A percentile compares a stretch with the other conserved stretches of the same genome.
Evolutionary conservation across 1,139 yeast genomes (phyloP).

Genomic region (Zygoascus sp.): DNA sequence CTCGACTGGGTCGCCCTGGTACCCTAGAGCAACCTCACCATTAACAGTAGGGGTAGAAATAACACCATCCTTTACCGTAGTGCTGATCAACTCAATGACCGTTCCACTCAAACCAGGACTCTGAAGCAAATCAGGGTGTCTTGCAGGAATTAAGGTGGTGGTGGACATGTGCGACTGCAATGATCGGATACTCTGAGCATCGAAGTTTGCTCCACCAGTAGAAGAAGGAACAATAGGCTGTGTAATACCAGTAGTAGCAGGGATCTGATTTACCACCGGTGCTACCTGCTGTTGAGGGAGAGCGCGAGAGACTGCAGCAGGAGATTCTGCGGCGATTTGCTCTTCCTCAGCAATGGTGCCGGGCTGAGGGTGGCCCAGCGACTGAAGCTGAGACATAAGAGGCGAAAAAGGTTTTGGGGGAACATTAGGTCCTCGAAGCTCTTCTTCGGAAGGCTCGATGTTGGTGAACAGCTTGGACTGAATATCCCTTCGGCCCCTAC

Average conservation of each 20-base stretch:
- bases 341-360: background rate
- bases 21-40: conserved; percentile 79
- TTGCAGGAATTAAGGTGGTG: conserved; percentile 29
- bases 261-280: too few relatives aligned
- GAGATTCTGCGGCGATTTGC: conserved; percentile 13
- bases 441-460: conserved; percentile 36
- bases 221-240: conserved; percentile 11
- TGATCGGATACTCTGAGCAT: conserved; percentile 20
- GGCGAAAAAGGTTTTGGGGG: conserved; percentile 12
- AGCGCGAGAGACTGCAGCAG: background rate
- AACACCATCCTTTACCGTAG: conserved; percentile 62
- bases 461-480: conserved; percentile 54
- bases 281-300: background rate
- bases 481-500: conserved; percentile 44
- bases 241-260: too few relatives aligned
- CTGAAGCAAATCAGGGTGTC: conserved; percentile 51
- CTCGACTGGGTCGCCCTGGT: conserved; percentile 35
- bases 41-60: conserved; percentile 55
- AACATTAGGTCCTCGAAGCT: conserved; percentile 16
- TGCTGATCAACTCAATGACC: conserved; percentile 76
- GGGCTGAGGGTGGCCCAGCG: conserved; percentile 2
- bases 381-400: conserved; percentile 24
- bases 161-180: conserved; percentile 24
- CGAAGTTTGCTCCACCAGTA: conserved; percentile 10
- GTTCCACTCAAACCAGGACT: conserved; percentile 65